Percentiles rank a stretch among this genome's conserved stretches.
Evolutionary conservation across 257 asterid genomes (phyloP).

Genomic region (Gynochthodes officinalis): DNA sequence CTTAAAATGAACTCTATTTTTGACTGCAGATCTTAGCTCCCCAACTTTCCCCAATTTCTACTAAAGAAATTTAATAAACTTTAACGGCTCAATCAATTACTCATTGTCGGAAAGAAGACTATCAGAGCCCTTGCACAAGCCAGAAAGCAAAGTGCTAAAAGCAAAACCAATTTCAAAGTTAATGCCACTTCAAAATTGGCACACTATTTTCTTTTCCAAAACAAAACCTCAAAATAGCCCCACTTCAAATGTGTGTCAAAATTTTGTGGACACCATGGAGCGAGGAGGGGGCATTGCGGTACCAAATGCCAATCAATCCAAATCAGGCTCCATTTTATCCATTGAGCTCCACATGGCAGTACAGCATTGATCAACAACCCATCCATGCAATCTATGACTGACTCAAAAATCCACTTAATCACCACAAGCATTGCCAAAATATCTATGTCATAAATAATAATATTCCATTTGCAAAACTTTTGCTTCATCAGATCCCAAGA

Average conservation of each 20-base stretch:
- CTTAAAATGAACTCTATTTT: too few species aligned
- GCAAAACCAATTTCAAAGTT: too few species aligned
- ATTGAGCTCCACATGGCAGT: constrained; percentile 60
- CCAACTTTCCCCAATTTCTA: too few species aligned
- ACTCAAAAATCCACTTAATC: constrained; percentile 31
- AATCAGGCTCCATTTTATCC: constrained; percentile 45
- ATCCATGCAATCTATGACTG: constrained; percentile 45
- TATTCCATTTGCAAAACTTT: background rate
- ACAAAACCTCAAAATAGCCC: background rate
- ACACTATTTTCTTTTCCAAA: too few species aligned
- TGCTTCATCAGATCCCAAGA: constrained; percentile 1
- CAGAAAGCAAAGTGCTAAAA: too few species aligned
- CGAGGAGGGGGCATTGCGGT: background rate
- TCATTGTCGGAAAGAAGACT: too few species aligned
- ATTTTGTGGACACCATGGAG: background rate
- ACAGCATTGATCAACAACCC: constrained; percentile 39
- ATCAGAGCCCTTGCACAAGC: too few species aligned
- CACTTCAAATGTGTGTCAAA: background rate
- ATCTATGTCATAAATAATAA: constrained; percentile 1
- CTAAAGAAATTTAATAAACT: too few species aligned
- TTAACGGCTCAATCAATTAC: too few species aligned
- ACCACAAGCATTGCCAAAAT: constrained; percentile 40
- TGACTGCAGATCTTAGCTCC: too few species aligned
- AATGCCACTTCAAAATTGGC: too few species aligned
- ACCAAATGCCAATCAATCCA: background rate